Percentiles rank a stretch among this genome's conserved stretches.
phyloP scores from a whole-genome alignment of 495 filamentous ascomycete species.

The Jackrogersella multiformis region DNA sequence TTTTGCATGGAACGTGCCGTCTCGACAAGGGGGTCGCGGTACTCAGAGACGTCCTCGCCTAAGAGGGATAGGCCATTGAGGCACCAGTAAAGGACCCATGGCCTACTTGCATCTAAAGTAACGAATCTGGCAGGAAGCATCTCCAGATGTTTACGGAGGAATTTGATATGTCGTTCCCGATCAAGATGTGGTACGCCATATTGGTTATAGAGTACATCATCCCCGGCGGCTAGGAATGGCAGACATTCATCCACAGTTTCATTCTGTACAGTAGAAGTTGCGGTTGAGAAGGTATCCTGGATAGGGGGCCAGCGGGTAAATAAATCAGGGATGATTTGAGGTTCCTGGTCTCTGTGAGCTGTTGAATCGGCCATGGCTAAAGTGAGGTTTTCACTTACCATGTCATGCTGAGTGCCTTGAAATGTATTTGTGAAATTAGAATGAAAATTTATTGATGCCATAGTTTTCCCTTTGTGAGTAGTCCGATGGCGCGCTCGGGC shows the following conservation, averaged over 20 bases:
- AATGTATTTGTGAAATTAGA: neutral
- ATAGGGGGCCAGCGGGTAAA: constrained; percentile 72
- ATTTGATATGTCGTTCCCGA: constrained; percentile 75
- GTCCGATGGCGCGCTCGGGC: constrained; percentile 43
- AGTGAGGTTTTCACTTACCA: constrained; percentile 8
- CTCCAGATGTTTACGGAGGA: constrained; percentile 72
- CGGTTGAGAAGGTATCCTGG: constrained; percentile 72
- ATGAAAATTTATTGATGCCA: constrained; percentile 9
- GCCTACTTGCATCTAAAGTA: constrained; percentile 79
- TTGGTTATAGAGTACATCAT: constrained; percentile 62
- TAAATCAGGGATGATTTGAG: constrained; percentile 66
- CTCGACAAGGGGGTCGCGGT: constrained; percentile 71
- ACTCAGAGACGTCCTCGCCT: constrained; percentile 76
- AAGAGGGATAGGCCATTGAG: constrained; percentile 75
- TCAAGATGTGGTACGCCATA: constrained; percentile 78
- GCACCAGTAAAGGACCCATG: constrained; percentile 95
- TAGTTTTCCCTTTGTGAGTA: constrained; percentile 26
- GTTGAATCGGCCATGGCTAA: constrained; percentile 20
- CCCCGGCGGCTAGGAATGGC: constrained; percentile 68
- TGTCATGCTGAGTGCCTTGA: constrained; percentile 18
- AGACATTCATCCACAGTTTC: constrained; percentile 74
- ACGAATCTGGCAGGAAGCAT: constrained; percentile 72
- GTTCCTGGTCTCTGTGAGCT: constrained; percentile 42
- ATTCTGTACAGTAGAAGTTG: constrained; percentile 72
- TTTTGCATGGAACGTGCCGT: constrained; percentile 86